These are phyloP conservation scores for Schizothecium vesticola DNA, from an alignment of 495 filamentous ascomycete species.

Conservation along the genomic window DNA sequence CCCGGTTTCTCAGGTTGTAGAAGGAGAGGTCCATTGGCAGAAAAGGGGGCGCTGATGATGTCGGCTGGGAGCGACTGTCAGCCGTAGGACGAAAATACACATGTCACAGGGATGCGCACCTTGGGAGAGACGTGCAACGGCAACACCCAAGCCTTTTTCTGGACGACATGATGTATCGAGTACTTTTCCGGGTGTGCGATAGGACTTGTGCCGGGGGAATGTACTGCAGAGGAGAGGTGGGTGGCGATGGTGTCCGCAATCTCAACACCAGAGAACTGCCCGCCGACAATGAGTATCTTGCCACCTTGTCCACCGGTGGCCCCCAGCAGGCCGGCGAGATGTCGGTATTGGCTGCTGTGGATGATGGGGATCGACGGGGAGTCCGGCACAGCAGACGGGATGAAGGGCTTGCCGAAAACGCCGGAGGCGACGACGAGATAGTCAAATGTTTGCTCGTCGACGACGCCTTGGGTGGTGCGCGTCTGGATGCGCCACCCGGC, in stretches of 20 bases:
- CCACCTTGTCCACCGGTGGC: conserved; percentile 29
- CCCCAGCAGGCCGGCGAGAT: conserved; percentile 34
- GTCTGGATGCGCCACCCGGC: conserved; percentile 53
- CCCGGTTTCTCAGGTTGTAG: conserved; percentile 62
- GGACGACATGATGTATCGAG: conserved; percentile 61
- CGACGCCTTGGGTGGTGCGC: conserved; percentile 24
- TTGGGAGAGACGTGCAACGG: conserved; percentile 55
- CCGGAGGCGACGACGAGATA: conserved; percentile 69
- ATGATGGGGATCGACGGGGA: conserved; percentile 39
- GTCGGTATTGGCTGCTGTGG: conserved; percentile 57
- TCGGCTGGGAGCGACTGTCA: conserved; percentile 26
- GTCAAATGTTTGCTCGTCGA: conserved; percentile 52
- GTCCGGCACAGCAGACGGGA: conserved; percentile 39
- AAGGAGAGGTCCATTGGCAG: conserved; percentile 71
- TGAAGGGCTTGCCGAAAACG: conserved; percentile 61
- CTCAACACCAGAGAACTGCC: conserved; percentile 79
- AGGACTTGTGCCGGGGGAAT: conserved; percentile 37
- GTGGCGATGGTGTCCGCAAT: conserved; percentile 66
- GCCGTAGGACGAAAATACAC: not conserved
- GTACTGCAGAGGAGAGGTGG: conserved; percentile 54
- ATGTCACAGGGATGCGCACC: conserved; percentile 22
- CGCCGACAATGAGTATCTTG: conserved; percentile 75
- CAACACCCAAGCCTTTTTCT: conserved; percentile 67
- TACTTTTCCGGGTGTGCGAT: conserved; percentile 33
- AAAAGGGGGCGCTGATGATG: conserved; percentile 51